These are phyloP conservation scores for Simplicillium sp. DNA, from an alignment of 2,329 filamentous ascomycete species.

Conservation along the genomic window DNA sequence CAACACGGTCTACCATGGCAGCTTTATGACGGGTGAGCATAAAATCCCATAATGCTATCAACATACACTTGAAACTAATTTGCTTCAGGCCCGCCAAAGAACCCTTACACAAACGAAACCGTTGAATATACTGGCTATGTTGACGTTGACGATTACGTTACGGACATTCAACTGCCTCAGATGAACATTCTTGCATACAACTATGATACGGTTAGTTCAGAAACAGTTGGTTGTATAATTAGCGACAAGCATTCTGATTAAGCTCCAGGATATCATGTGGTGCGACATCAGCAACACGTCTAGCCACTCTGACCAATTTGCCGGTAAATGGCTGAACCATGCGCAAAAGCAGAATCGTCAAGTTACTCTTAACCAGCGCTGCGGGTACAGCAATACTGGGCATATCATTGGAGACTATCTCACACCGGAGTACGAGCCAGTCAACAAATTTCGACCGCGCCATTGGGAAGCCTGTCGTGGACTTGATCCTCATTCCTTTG, in stretches of 20 bases:
- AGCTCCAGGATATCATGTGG: constrained; percentile 31
- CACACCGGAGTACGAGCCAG: constrained; percentile 38
- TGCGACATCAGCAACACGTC: constrained; percentile 30
- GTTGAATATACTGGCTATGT: constrained; percentile 31
- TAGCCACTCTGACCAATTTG: constrained; percentile 29
- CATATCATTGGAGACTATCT: constrained; percentile 50
- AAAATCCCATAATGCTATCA: not conserved
- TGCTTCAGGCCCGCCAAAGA: constrained; percentile 19
- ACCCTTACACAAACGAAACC: constrained; percentile 28
- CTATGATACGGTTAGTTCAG: constrained; percentile 19
- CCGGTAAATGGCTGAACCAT: constrained; percentile 28
- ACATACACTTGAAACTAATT: not conserved
- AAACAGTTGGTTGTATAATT: not conserved
- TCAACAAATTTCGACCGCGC: constrained; percentile 10
- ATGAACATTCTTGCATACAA: constrained; percentile 31
- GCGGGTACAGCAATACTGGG: constrained; percentile 24
- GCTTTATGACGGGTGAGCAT: not conserved
- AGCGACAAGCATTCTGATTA: too few relatives aligned
- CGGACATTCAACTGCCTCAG: constrained; percentile 32
- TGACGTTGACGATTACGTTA: constrained; percentile 27
- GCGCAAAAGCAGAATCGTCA: constrained; percentile 29
- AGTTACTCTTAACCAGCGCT: constrained; percentile 45
- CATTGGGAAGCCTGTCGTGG: constrained; percentile 52
- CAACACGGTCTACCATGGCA: constrained; percentile 1
- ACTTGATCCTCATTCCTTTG: constrained; percentile 50